A percentile compares a stretch with the other conserved stretches of the same genome.
Conservation (phyloP, 208 protist genomes). For the Borovskyia barvae region DNA sequence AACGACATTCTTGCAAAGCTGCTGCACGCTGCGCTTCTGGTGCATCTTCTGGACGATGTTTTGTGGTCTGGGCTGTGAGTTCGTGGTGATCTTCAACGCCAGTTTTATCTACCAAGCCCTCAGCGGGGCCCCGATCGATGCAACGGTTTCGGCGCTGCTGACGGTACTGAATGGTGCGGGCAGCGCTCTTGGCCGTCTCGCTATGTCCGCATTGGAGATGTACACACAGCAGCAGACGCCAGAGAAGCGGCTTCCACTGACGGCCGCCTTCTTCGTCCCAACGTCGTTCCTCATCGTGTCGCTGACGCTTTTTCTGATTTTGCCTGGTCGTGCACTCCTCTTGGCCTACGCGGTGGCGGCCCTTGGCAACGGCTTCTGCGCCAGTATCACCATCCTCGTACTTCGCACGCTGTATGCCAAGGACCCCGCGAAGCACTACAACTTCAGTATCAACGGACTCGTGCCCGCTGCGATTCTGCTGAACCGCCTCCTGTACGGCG, state of each 20-base stretch:
- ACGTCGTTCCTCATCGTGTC: conserved; percentile 41
- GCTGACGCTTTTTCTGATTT: conserved; percentile 45
- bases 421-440: conserved; percentile 74
- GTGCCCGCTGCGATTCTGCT: conserved; percentile 40
- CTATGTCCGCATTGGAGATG: conserved; percentile 57
- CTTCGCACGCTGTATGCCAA: conserved; percentile 66
- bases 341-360: conserved; percentile 41
- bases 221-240: conserved; percentile 35
- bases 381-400: conserved; percentile 43
- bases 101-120: conserved; percentile 49
- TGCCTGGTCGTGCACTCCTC: conserved; percentile 31
- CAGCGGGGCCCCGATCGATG: conserved; percentile 12
- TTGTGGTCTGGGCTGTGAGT: conserved; percentile 39
- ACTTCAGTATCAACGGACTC: conserved; percentile 40
- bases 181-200: conserved; percentile 52
- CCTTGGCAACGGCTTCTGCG: conserved; percentile 69
- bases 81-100: conserved; percentile 70
- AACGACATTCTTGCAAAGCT: conserved; percentile 45
- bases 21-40: conserved; percentile 49
- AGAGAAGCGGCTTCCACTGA: conserved; percentile 69
- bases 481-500: conserved; percentile 72
- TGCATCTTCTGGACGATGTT: conserved; percentile 55
- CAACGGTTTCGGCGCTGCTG: conserved; percentile 49
- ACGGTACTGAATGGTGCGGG: conserved; percentile 62
- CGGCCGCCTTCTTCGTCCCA: conserved; percentile 55